Percentiles rank a stretch among this genome's conserved stretches.
These are phyloP conservation scores for Fonsecaea multimorphosa DNA, from an alignment of 2,329 filamentous ascomycete genomes.

Conservation along the genomic window DNA sequence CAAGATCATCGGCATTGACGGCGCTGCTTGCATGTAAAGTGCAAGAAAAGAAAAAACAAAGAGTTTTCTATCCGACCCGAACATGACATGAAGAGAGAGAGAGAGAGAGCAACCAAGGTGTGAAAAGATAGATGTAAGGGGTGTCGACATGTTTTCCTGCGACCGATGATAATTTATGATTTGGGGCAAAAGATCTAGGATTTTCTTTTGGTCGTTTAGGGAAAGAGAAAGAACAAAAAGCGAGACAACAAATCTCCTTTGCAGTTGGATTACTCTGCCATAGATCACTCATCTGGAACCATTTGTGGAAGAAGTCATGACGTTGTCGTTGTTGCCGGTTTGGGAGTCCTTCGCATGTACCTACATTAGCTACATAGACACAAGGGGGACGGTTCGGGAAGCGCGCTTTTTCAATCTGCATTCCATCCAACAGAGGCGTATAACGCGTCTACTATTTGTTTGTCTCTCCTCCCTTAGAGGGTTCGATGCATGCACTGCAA, in stretches of 20 bases:
- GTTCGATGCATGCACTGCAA: too few species aligned
- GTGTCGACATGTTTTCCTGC: not conserved
- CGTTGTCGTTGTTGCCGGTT: too few species aligned
- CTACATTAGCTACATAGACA: too few species aligned
- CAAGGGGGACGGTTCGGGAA: too few species aligned
- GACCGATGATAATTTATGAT: not conserved
- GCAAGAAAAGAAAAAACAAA: not conserved
- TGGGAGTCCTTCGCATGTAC: too few species aligned
- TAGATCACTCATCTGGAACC: too few species aligned
- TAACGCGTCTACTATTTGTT: too few species aligned
- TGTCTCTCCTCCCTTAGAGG: too few species aligned
- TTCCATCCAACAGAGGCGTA: too few species aligned
- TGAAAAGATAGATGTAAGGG: not conserved
- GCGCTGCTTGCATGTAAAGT: conserved; percentile 42
- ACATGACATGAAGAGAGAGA: not conserved
- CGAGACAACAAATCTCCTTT: not conserved
- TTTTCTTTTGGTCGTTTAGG: not conserved
- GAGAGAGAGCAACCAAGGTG: conserved; percentile 1
- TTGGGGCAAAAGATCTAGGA: not conserved
- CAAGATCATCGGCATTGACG: conserved; percentile 48
- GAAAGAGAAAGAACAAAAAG: too few species aligned
- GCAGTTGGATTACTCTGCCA: not conserved
- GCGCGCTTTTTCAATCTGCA: too few species aligned
- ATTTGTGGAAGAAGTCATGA: too few species aligned
- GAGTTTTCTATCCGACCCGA: conserved; percentile 6